These are phyloP conservation scores for Rhynchospora tenuis DNA, from an alignment of 176 grass and related monocot species.

Conservation along the genomic window DNA sequence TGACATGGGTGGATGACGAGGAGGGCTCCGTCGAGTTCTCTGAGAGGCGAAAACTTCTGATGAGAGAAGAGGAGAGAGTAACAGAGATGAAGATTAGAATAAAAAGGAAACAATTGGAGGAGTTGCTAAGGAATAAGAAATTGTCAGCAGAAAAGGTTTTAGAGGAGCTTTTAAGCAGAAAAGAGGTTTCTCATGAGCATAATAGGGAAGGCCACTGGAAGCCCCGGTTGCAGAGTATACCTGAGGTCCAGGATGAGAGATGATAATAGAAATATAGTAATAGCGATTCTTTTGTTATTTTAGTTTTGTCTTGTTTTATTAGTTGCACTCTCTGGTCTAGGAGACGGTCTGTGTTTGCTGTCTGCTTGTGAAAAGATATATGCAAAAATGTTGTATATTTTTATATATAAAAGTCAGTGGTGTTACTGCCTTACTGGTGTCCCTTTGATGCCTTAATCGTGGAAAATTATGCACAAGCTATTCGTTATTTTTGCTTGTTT, in stretches of 20 bases:
- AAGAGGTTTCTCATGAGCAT: conserved; percentile 32
- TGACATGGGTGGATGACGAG: conserved; percentile 35
- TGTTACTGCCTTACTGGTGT: not conserved
- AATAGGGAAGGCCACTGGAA: conserved; percentile 37
- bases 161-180: conserved; percentile 45
- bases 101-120: conserved; percentile 46
- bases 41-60: not conserved
- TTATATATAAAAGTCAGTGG: not conserved
- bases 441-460: not conserved
- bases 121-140: conserved; percentile 44
- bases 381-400: not conserved
- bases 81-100: conserved; percentile 62
- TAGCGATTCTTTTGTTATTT: not conserved
- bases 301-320: not conserved
- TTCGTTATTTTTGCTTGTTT: not conserved
- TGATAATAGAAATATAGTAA: not conserved
- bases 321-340: not conserved
- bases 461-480: not conserved
- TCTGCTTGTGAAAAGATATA: not conserved
- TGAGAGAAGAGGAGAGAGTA: not conserved
- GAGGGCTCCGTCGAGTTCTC: conserved; percentile 37
- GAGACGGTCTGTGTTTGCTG: not conserved
- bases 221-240: conserved; percentile 53
- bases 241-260: conserved; percentile 36
- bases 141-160: conserved; percentile 31